Conservation (phyloP, 2,329 filamentous ascomycete species). For the Nemania sp. region DNA sequence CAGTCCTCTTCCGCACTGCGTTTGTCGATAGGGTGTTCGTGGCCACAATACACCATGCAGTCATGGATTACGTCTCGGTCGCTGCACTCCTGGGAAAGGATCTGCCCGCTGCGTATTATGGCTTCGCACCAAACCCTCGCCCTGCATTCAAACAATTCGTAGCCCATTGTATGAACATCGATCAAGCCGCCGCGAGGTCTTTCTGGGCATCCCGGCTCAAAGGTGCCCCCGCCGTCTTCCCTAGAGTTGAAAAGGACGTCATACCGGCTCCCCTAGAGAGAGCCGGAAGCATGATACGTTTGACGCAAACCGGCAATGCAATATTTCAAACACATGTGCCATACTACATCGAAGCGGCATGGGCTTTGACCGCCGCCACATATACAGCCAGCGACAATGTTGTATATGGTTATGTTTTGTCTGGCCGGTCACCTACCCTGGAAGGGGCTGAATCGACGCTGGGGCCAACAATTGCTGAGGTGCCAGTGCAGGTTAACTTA, state of each 20-base stretch:
- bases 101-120: constrained; percentile 13
- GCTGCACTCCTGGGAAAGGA: constrained; percentile 9
- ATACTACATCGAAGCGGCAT: constrained; percentile 24
- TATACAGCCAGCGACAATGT: constrained; percentile 22
- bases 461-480: constrained; percentile 19
- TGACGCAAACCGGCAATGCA: not conserved
- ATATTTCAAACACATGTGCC: constrained; percentile 14
- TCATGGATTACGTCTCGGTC: constrained; percentile 13
- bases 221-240: constrained; percentile 20
- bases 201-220: constrained; percentile 26
- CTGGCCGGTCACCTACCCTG: constrained; percentile 17
- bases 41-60: constrained; percentile 20
- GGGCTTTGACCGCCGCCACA: constrained; percentile 22
- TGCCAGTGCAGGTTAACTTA: constrained; percentile 24
- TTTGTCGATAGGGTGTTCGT: constrained; percentile 22
- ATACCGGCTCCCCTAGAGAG: constrained; percentile 1
- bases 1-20: not conserved
- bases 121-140: not conserved
- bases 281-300: constrained; percentile 3
- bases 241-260: constrained; percentile 1
- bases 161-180: constrained; percentile 1
- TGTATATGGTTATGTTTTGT: constrained; percentile 22
- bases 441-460: constrained; percentile 9
- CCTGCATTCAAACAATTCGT: constrained; percentile 22
- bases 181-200: constrained; percentile 16